These are phyloP conservation scores for Peterozyma xylosa DNA, from an alignment of 805 yeast species.

Conservation along the genomic window DNA sequence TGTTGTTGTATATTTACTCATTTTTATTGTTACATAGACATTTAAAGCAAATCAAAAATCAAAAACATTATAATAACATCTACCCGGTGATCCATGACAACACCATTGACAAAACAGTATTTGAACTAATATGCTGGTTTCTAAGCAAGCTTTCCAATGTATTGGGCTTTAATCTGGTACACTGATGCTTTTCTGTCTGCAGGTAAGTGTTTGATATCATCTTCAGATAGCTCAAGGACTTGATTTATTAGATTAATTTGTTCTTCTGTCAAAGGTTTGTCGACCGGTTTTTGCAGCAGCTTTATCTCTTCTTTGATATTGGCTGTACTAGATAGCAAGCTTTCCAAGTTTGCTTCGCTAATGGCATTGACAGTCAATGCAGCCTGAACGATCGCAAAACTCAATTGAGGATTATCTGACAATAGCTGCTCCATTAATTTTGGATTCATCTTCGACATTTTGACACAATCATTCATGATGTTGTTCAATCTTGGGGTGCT, in stretches of 20 bases:
- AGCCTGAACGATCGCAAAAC: conserved; percentile 76
- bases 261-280: conserved; percentile 22
- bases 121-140: too few species aligned
- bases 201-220: conserved; percentile 41
- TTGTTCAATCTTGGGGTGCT: conserved; percentile 39
- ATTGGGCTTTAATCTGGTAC: conserved; percentile 14
- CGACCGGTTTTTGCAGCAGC: conserved; percentile 5
- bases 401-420: conserved; percentile 69
- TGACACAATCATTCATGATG: conserved; percentile 49
- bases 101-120: too few species aligned
- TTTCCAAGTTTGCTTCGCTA: conserved; percentile 15
- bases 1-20: too few species aligned
- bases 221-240: conserved; percentile 44
- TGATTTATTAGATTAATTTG: conserved; percentile 41
- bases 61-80: too few species aligned
- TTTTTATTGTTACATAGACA: too few species aligned
- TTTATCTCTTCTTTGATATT: conserved; percentile 17
- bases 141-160: neutral
- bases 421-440: conserved; percentile 52
- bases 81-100: too few species aligned
- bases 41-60: too few species aligned
- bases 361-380: conserved; percentile 34
- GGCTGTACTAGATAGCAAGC: conserved; percentile 9
- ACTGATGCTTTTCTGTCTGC: conserved; percentile 40
- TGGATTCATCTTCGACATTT: conserved; percentile 51